These are phyloP conservation scores for Lyophyllum shimeji DNA, from an alignment of 768 basidiomycete genomes.

Conservation along the genomic window DNA sequence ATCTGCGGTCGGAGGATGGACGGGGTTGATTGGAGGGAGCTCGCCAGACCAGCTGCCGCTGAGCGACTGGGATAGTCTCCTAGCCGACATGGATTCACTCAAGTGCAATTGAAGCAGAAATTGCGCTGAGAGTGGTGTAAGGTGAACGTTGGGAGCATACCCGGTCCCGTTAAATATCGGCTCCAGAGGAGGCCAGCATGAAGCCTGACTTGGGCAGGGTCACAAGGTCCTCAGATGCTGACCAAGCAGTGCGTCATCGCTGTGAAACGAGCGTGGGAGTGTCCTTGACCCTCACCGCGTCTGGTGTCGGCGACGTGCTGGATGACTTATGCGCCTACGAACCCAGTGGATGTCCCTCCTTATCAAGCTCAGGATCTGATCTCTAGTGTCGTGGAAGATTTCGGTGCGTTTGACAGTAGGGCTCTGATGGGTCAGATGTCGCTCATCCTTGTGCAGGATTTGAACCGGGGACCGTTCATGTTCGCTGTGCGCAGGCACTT, in stretches of 20 bases:
- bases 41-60: conserved; percentile 33
- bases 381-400: conserved; percentile 29
- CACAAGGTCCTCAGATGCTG: conserved; percentile 10
- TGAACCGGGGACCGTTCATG: conserved; percentile 23
- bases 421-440: too few relatives aligned
- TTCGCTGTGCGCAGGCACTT: conserved; percentile 57
- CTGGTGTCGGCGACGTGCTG: background rate
- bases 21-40: conserved; percentile 15
- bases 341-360: conserved; percentile 56
- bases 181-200: background rate
- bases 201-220: background rate
- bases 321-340: conserved; percentile 39
- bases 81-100: conserved; percentile 29
- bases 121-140: conserved; percentile 2
- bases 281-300: conserved; percentile 8
- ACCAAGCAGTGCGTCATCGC: conserved; percentile 16
- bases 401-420: conserved; percentile 14
- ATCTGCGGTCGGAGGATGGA: conserved; percentile 30
- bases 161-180: conserved; percentile 4
- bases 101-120: background rate
- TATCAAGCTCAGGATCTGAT: conserved; percentile 56
- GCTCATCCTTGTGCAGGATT: conserved; percentile 7
- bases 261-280: background rate
- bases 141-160: conserved; percentile 9
- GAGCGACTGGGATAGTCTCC: conserved; percentile 37